Base-by-base conservation (phyloP, 129 eudicot species). In the Flaveria trinervia region DNA sequence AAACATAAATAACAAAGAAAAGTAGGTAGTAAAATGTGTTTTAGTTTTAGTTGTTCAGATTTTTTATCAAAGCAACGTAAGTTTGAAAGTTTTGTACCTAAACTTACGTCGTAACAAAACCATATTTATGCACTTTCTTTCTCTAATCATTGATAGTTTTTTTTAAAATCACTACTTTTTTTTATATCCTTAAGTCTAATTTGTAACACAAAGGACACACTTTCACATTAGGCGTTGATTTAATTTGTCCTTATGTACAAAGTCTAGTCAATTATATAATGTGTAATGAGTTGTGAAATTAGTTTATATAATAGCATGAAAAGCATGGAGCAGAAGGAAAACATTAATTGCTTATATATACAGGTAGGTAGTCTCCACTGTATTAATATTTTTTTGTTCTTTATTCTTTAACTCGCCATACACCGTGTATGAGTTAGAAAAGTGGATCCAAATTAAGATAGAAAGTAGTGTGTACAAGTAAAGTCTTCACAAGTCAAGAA, bases 401-500 rank as follows among this genome's bases (percentile, higher is more conserved):
- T 61, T 25, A 14, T 61, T 55, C 17, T 60, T 74, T 25, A 2
- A 50, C 41, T 55, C 43, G 6, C 61, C 71, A 3, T 11, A 25
- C 30, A 45, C 55, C 44, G n/a, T 16, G 17, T 16, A 4, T 46
- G 44, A 56, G 68, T 16, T 70, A 17, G 64, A 48, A 77, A 25
- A 55, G 70, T 28, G 50, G 41, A 77, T 56, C n/a, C 56, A 46
- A 26, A 26, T 9, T 20, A 44, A 59, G 48, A 56, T 18, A 69
- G 64, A 52, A 51, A 76, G 55, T 33, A 73, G 82, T 59, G 76
- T 68, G 69, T 45, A n/a, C 59, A 69, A 2, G 30, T 65, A 48
- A 46, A 33, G 71, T 20, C 55, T 60, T 71, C 13, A 61, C 82
- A 79, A 79, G 82, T 71, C 72, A 79, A 79, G 82, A 79, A 79